Conservation (phyloP, 495 filamentous ascomycete genomes). For the Hyphodiscus hymeniophilus region DNA sequence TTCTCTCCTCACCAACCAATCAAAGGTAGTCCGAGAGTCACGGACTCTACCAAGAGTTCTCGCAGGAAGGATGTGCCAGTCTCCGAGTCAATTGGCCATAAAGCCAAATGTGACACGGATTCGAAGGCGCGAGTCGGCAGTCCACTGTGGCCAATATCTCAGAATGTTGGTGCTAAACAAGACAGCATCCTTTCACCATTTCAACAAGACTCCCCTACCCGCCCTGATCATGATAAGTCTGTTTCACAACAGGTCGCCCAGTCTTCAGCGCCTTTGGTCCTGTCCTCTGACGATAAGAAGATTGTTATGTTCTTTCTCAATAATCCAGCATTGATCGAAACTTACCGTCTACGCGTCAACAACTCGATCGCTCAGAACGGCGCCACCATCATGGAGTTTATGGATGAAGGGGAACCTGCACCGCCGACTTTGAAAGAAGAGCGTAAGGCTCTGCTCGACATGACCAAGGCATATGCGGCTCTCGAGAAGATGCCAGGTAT, state of each 20-base stretch:
- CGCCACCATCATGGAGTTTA: constrained; percentile 14
- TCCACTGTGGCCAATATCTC: constrained; percentile 13
- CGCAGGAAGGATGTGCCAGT: neutral
- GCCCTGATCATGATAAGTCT: neutral
- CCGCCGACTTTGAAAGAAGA: constrained; percentile 17
- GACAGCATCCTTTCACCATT: constrained; percentile 26
- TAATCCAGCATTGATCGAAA: constrained; percentile 6
- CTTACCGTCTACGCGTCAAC: constrained; percentile 18
- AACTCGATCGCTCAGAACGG: constrained; percentile 18
- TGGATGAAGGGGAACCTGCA: constrained; percentile 3
- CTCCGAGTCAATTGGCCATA: neutral
- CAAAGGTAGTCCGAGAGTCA: constrained; percentile 8
- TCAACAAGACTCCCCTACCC: constrained; percentile 28
- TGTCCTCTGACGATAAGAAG: constrained; percentile 15
- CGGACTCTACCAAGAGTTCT: constrained; percentile 4
- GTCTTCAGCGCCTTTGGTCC: constrained; percentile 6
- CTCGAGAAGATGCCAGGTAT: constrained; percentile 1
- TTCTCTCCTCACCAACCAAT: constrained; percentile 1
- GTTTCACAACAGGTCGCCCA: neutral
- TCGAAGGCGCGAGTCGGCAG: constrained; percentile 17
- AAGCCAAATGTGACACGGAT: constrained; percentile 1
- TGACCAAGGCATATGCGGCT: constrained; percentile 8
- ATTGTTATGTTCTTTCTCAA: constrained; percentile 21
- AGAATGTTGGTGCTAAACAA: constrained; percentile 8
- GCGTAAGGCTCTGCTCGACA: constrained; percentile 11